A percentile compares a stretch with the other conserved stretches of the same genome.
These are phyloP conservation scores for Melampsora larici-populina DNA, from an alignment of 1,284 basidiomycete species.

Conservation along the genomic window DNA sequence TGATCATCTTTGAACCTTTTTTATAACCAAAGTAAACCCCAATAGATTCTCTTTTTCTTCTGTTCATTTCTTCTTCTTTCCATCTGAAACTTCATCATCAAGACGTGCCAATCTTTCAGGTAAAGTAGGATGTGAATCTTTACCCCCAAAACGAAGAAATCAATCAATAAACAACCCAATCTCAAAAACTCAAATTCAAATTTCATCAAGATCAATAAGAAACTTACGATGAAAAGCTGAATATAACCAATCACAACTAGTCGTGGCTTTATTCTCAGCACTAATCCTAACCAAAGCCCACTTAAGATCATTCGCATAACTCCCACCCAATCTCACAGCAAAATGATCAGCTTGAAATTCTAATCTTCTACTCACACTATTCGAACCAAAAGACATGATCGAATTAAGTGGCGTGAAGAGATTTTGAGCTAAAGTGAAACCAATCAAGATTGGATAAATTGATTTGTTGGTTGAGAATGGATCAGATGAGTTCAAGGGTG, in stretches of 20 bases:
- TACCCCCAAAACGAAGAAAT: neutral
- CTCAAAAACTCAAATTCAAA: neutral
- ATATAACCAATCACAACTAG: slow-evolving; percentile 83
- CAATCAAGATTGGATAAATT: slow-evolving; percentile 73
- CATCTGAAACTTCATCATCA: neutral
- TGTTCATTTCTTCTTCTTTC: too few relatives aligned
- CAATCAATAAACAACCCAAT: neutral
- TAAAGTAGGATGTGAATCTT: slow-evolving; percentile 41
- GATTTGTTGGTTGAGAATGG: slow-evolving; percentile 11
- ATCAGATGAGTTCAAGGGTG: slow-evolving; percentile 58
- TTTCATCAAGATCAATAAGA: neutral
- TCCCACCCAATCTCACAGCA: slow-evolving; percentile 64
- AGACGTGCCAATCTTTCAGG: slow-evolving; percentile 24
- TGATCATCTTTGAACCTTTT: too few relatives aligned
- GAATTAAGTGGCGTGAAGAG: slow-evolving; percentile 78
- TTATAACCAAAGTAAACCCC: too few relatives aligned
- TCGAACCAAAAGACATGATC: slow-evolving; percentile 70
- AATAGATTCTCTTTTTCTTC: too few relatives aligned
- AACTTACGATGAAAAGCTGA: slow-evolving; percentile 40
- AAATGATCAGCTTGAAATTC: slow-evolving; percentile 87
- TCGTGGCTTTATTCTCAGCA: slow-evolving; percentile 82
- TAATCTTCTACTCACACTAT: slow-evolving; percentile 74
- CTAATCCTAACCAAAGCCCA: slow-evolving; percentile 76
- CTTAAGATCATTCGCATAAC: slow-evolving; percentile 64
- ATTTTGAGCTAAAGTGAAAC: slow-evolving; percentile 83